Evolutionary conservation across 2,329 filamentous ascomycete genomes (phyloP).

Genomic region (Fusarium sp.): DNA sequence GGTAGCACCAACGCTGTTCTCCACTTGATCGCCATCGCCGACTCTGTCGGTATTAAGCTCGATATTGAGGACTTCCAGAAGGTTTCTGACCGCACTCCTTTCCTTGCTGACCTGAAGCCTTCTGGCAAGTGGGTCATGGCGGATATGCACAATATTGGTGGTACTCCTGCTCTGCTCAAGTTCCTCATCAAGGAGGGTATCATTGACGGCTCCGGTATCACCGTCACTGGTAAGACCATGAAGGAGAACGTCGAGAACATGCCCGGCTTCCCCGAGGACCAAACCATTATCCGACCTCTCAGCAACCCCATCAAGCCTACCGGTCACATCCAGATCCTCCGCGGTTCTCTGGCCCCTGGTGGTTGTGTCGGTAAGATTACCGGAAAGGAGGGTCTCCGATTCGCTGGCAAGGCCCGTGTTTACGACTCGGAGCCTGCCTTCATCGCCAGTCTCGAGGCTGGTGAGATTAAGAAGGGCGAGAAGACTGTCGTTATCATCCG

Average conservation of each 20-base stretch:
- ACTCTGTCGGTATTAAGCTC: constrained; percentile 83
- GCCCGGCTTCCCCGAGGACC: constrained; percentile 79
- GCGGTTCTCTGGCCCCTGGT: constrained; percentile 85
- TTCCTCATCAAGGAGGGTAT: constrained; percentile 86
- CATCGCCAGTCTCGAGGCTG: constrained; percentile 80
- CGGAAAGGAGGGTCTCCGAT: constrained; percentile 88
- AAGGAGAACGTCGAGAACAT: constrained; percentile 85
- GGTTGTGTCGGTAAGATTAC: constrained; percentile 95
- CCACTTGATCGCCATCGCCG: constrained; percentile 86
- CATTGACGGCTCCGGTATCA: constrained; percentile 82
- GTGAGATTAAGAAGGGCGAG: constrained; percentile 84
- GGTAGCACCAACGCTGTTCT: constrained; percentile 89
- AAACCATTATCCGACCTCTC: constrained; percentile 84
- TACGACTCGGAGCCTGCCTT: constrained; percentile 88
- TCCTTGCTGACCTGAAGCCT: constrained; percentile 86
- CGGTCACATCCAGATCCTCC: constrained; percentile 89
- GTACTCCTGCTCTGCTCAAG: constrained; percentile 88
- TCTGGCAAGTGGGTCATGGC: constrained; percentile 91
- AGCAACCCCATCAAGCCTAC: constrained; percentile 87
- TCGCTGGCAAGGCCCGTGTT: constrained; percentile 83
- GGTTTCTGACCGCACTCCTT: constrained; percentile 82
- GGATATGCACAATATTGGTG: constrained; percentile 86
- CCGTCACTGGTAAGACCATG: constrained; percentile 90
- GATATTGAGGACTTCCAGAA: constrained; percentile 89
- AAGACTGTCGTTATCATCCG: constrained; percentile 92